Percentiles rank a stretch among this genome's conserved stretches.
These are phyloP conservation scores for Tetradesmus obliquus DNA, from an alignment of 139 green algal genomes.

Conservation along the genomic window DNA sequence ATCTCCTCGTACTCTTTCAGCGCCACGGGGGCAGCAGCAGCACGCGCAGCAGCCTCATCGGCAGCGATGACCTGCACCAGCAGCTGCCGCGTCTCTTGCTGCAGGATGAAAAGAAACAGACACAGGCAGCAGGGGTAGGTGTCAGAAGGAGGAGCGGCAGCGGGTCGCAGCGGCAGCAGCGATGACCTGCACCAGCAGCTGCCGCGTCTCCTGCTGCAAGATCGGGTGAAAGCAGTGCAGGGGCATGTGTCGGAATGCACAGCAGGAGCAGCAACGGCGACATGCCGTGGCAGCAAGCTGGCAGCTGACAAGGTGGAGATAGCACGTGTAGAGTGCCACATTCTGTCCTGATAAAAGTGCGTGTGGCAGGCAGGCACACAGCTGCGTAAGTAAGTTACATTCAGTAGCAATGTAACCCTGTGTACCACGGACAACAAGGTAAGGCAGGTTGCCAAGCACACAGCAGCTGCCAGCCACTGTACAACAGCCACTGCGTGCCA, in stretches of 20 bases:
- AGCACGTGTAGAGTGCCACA: too few species aligned
- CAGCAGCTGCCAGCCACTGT: neutral
- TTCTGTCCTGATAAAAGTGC: too few species aligned
- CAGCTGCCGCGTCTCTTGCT: conserved; percentile 57
- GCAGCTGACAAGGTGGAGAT: too few species aligned
- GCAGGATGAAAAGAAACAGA: neutral
- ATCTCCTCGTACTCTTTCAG: conserved; percentile 72
- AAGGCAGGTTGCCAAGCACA: too few species aligned
- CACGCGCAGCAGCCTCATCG: conserved; percentile 60
- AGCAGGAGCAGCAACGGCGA: neutral
- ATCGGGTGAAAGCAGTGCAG: neutral
- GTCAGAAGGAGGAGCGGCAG: neutral
- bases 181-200: conserved; percentile 59
- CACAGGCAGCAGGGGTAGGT: neutral
- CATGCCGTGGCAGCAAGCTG: too few species aligned
- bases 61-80: conserved; percentile 53
- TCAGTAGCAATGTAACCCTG: too few species aligned
- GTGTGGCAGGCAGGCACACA: too few species aligned
- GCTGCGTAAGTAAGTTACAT: too few species aligned
- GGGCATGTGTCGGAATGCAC: neutral
- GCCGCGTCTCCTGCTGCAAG: conserved; percentile 45
- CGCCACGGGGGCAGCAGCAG: conserved; percentile 47
- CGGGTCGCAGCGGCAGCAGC: neutral
- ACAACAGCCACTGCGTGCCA: neutral
- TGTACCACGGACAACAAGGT: too few species aligned